phyloP scores from a whole-genome alignment of 495 filamentous ascomycete genomes.

The Trypethelium eluteriae region DNA sequence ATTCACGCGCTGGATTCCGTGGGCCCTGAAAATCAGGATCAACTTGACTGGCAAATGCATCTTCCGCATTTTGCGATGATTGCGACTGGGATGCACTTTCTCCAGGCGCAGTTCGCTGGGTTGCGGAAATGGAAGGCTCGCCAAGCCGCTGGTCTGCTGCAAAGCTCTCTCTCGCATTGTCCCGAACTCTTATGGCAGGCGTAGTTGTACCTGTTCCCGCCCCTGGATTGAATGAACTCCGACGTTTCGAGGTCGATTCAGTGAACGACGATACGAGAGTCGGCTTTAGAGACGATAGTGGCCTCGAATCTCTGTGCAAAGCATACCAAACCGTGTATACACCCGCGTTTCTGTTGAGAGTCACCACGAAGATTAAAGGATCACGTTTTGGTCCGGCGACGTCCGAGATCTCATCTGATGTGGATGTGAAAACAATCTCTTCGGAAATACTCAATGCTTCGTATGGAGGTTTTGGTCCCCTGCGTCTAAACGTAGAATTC shows the following conservation, averaged over 20 bases:
- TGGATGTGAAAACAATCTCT: slow-evolving; percentile 71
- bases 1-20: slow-evolving; percentile 61
- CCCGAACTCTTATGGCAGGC: slow-evolving; percentile 50
- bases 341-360: slow-evolving; percentile 62
- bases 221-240: slow-evolving; percentile 79
- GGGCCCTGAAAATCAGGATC: slow-evolving; percentile 68
- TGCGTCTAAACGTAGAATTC: slow-evolving; percentile 15
- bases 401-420: slow-evolving; percentile 44
- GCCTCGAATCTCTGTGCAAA: slow-evolving; percentile 53
- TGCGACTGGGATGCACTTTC: slow-evolving; percentile 16
- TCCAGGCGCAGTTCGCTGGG: slow-evolving; percentile 11
- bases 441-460: slow-evolving; percentile 59
- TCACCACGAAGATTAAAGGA: slow-evolving; percentile 70
- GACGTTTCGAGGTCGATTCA: slow-evolving; percentile 43
- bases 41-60: slow-evolving; percentile 62
- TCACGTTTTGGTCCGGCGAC: slow-evolving; percentile 22
- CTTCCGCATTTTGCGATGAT: slow-evolving; percentile 36
- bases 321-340: slow-evolving; percentile 75
- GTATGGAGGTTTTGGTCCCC: slow-evolving; percentile 27
- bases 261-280: not conserved
- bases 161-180: slow-evolving; percentile 50
- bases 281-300: slow-evolving; percentile 39
- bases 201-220: slow-evolving; percentile 73
- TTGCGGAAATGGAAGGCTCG: slow-evolving; percentile 12
- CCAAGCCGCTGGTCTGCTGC: slow-evolving; percentile 35